Conservation (phyloP, 768 basidiomycete species). For the Lactarius akahatsu region DNA sequence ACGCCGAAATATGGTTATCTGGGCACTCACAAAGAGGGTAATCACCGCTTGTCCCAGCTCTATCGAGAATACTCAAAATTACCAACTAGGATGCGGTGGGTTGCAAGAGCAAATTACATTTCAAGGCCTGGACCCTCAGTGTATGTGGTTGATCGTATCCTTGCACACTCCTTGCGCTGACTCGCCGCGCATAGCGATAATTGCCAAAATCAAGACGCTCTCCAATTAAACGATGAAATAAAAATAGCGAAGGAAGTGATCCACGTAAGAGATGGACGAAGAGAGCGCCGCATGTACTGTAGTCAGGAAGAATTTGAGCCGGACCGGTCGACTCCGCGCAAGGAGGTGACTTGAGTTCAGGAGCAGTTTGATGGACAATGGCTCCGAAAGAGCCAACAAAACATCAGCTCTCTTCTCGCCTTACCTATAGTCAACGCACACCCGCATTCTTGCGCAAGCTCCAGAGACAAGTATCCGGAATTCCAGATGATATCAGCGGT, state of each 20-base stretch:
- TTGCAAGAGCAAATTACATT: slow-evolving; percentile 81
- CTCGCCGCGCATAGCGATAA: slow-evolving; percentile 40
- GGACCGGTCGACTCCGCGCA: slow-evolving; percentile 2
- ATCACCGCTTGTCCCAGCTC: not conserved
- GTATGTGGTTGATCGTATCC: slow-evolving; percentile 42
- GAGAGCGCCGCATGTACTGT: not conserved
- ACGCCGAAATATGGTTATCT: slow-evolving; percentile 82
- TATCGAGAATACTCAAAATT: not conserved
- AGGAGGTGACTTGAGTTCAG: not conserved
- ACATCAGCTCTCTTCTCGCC: slow-evolving; percentile 68
- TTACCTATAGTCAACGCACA: slow-evolving; percentile 58
- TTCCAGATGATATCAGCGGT: slow-evolving; percentile 42
- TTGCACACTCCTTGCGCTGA: not conserved
- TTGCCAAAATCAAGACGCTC: slow-evolving; percentile 46
- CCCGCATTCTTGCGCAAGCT: slow-evolving; percentile 68
- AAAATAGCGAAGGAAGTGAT: not conserved
- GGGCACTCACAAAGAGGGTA: slow-evolving; percentile 68
- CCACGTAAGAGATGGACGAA: not conserved
- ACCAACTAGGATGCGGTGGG: slow-evolving; percentile 58
- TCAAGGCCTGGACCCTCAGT: slow-evolving; percentile 78
- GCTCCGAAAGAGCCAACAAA: slow-evolving; percentile 62
- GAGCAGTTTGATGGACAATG: slow-evolving; percentile 31
- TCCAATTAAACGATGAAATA: slow-evolving; percentile 32
- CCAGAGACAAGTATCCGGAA: slow-evolving; percentile 60
- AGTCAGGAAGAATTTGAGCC: not conserved